Evolutionary conservation across 2,329 filamentous ascomycete genomes (phyloP).

Genomic region (Phyllosticta capitalensis): DNA sequence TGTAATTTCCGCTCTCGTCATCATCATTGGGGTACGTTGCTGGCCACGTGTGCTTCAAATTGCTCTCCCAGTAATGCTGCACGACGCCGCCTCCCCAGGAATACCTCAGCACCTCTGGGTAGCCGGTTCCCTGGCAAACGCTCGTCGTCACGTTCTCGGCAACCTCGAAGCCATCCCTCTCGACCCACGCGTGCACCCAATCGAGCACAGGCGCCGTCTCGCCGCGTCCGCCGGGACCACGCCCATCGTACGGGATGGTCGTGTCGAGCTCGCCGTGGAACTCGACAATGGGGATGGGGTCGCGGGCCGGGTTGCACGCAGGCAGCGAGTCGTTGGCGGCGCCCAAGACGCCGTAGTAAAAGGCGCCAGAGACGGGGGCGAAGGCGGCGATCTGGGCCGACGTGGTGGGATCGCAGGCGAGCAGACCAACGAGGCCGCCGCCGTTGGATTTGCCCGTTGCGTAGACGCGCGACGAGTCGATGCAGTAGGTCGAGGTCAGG

Average conservation of each 20-base stretch:
- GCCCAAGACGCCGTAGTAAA: slow-evolving; percentile 28
- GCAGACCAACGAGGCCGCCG: slow-evolving; percentile 40
- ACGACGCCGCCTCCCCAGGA: slow-evolving; percentile 24
- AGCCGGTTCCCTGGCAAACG: slow-evolving; percentile 21
- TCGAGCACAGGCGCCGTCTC: slow-evolving; percentile 15
- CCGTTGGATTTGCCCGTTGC: slow-evolving; percentile 46
- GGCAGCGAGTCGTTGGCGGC: slow-evolving; percentile 15
- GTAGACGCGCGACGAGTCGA: slow-evolving; percentile 37
- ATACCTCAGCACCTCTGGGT: slow-evolving; percentile 19
- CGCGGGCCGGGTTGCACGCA: slow-evolving; percentile 20
- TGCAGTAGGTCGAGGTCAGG: slow-evolving; percentile 34
- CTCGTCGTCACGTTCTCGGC: slow-evolving; percentile 19
- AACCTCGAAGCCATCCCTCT: slow-evolving; percentile 23
- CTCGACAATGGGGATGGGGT: slow-evolving; percentile 33
- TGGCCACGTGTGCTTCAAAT: slow-evolving; percentile 35
- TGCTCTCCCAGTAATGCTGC: slow-evolving; percentile 29
- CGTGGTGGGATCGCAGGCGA: slow-evolving; percentile 38
- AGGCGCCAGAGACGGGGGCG: slow-evolving; percentile 39
- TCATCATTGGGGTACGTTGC: slow-evolving; percentile 23
- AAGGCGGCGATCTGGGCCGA: slow-evolving; percentile 41
- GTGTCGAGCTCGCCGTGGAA: slow-evolving; percentile 35
- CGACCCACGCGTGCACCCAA: slow-evolving; percentile 32
- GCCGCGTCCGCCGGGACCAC: slow-evolving; percentile 16
- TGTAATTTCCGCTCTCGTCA: slow-evolving; percentile 11
- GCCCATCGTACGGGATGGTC: slow-evolving; percentile 34